A percentile compares a stretch with the other conserved stretches of the same genome.
Conservation (phyloP, 75 land plant genomes). For the Cryptomeria japonica region DNA sequence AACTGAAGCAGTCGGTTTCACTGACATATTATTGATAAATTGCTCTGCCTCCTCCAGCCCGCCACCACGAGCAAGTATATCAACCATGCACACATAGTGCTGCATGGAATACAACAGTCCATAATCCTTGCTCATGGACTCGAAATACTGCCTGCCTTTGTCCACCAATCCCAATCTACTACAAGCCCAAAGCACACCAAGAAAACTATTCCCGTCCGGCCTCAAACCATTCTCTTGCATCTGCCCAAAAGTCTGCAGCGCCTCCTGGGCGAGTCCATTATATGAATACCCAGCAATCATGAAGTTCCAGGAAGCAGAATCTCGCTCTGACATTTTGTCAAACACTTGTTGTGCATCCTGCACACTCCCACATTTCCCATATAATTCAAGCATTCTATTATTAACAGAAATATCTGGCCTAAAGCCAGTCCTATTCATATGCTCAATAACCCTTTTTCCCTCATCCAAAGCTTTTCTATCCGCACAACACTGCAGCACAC, state of each 20-base stretch:
- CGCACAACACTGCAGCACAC: slow-evolving; percentile 4
- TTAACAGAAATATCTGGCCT: not conserved
- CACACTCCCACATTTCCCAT: slow-evolving; percentile 12
- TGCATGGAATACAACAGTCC: slow-evolving; percentile 1
- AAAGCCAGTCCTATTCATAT: slow-evolving; percentile 4
- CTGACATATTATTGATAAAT: slow-evolving; percentile 2
- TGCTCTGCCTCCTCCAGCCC: slow-evolving; percentile 14
- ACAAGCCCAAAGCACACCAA: slow-evolving; percentile 8
- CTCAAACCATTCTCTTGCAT: slow-evolving; percentile 15
- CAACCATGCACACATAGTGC: slow-evolving; percentile 15
- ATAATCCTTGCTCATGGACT: slow-evolving; percentile 11
- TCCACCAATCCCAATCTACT: slow-evolving; percentile 15
- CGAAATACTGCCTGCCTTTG: slow-evolving; percentile 2
- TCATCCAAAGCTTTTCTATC: slow-evolving; percentile 10
- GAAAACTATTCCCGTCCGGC: slow-evolving; percentile 13
- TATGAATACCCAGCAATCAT: slow-evolving; percentile 19
- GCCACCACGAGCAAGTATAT: slow-evolving; percentile 10
- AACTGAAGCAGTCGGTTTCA: not conserved
- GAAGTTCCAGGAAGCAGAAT: slow-evolving; percentile 15
- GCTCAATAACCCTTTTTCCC: slow-evolving; percentile 2
- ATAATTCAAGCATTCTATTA: slow-evolving; percentile 11
- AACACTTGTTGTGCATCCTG: slow-evolving; percentile 19
- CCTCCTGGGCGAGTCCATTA: not conserved
- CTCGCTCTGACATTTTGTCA: slow-evolving; percentile 9
- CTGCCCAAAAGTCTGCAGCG: slow-evolving; percentile 3